Base-by-base conservation (phyloP, 2,329 filamentous ascomycete genomes). In the Ascochyta fabae region DNA sequence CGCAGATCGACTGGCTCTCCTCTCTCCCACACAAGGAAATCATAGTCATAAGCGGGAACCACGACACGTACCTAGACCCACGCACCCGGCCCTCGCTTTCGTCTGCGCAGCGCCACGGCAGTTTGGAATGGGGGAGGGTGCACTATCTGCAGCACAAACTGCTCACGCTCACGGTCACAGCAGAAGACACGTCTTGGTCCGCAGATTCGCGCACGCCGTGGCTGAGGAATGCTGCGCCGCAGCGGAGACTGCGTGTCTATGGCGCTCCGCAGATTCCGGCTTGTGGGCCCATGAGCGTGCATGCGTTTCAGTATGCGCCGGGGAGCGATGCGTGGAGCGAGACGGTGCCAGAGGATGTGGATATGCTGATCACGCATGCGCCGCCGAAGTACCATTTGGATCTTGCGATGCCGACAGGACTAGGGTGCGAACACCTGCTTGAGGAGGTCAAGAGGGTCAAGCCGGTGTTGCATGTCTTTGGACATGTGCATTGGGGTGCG, bases 1-100 rank as follows among this genome's bases (percentile, higher is more conserved):
- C 78, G n/a, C 89, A 95, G 67, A 81, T 97, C 39, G 85, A 96
- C 78, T 97, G 92, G 92, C 81, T 97, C 12, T 83, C 81, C 42
- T 79, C 80, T 3, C 83, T 93, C 7, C 90, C 91, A 0, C 92
- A 96, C 69, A 77, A 78, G 33, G 84, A 96, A 74, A 96, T 96
- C 75, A 81, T 97, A 23, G 84, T 93, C 33, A 86, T 98, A 29
- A 86, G 87, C 29, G 94, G 94, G 1, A 97, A 97, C 71, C 94
- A 97, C 74, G 94, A 97, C 71, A 88, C 86, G 66, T 96, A 86
- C 79, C 89, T 96, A 58, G 94, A 96, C 74, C 80, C 84, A 23
- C 80, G 81, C 31, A 86, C 86, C 13, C 83, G 90, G 4, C 75
- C 73, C 15, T 76, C 75, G 19, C 59, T 80, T 4, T 50, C 67